These are phyloP conservation scores for Oidiodendron maius DNA, from an alignment of 495 filamentous ascomycete genomes.

Conservation along the genomic window DNA sequence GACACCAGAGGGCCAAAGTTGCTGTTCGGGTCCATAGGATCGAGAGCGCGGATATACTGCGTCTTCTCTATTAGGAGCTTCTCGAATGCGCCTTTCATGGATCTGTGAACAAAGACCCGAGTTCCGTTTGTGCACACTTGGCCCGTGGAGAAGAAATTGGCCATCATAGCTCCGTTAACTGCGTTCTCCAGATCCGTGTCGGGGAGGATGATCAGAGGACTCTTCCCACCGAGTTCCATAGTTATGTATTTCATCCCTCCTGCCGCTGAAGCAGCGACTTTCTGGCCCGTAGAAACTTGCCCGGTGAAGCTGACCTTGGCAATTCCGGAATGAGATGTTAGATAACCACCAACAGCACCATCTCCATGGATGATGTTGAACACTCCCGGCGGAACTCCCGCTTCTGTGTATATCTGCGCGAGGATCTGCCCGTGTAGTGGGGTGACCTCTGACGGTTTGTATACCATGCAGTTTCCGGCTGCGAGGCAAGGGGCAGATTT, in stretches of 20 bases:
- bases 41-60: slow-evolving; percentile 57
- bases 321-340: slow-evolving; percentile 61
- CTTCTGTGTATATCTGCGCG: slow-evolving; percentile 64
- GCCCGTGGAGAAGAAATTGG: slow-evolving; percentile 77
- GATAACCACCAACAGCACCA: slow-evolving; percentile 62
- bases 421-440: slow-evolving; percentile 65
- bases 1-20: slow-evolving; percentile 77
- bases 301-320: slow-evolving; percentile 81
- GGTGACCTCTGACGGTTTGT: slow-evolving; percentile 79
- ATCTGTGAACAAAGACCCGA: slow-evolving; percentile 63
- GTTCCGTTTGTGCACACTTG: slow-evolving; percentile 86
- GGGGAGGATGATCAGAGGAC: slow-evolving; percentile 62
- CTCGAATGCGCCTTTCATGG: slow-evolving; percentile 60
- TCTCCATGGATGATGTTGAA: slow-evolving; percentile 77
- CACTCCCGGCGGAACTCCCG: slow-evolving; percentile 70
- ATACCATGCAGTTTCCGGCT: slow-evolving; percentile 82
- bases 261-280: slow-evolving; percentile 63
- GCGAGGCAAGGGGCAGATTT: slow-evolving; percentile 78
- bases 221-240: slow-evolving; percentile 82
- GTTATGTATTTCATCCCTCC: slow-evolving; percentile 81
- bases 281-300: slow-evolving; percentile 71
- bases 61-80: slow-evolving; percentile 60
- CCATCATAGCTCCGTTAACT: slow-evolving; percentile 81
- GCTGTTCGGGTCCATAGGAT: slow-evolving; percentile 59
- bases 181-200: slow-evolving; percentile 69